Conservation (phyloP, 441 rosid genomes). For the Pelargonium fulgidum region DNA sequence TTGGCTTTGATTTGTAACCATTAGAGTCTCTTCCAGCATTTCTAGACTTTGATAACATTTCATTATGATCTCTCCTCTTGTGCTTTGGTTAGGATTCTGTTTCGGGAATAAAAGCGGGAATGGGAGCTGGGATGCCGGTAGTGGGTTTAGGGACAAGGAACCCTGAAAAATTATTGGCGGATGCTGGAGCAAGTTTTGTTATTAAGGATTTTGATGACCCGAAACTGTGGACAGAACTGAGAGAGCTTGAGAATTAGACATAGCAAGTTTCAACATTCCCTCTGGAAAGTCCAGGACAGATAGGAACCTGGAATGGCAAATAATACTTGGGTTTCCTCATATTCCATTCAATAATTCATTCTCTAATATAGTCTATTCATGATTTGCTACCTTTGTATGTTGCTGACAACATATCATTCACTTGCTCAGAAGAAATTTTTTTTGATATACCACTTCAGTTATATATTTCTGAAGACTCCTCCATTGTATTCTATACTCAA, state of each 20-base stretch:
- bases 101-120: conserved; percentile 25
- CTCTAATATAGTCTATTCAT: too few relatives aligned
- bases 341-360: too few relatives aligned
- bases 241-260: conserved; percentile 10
- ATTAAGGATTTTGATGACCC: conserved; percentile 22
- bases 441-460: too few relatives aligned
- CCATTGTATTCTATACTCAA: too few relatives aligned
- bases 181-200: conserved; percentile 20
- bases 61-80: neutral
- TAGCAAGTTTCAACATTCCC: too few relatives aligned
- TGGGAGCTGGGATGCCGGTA: conserved; percentile 28
- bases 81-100: conserved; percentile 20
- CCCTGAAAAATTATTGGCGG: conserved; percentile 14
- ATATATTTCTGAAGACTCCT: too few relatives aligned
- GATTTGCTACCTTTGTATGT: too few relatives aligned
- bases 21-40: neutral
- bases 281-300: too few relatives aligned
- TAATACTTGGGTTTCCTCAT: too few relatives aligned
- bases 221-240: conserved; percentile 21
- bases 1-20: neutral
- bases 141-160: conserved; percentile 23
- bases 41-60: neutral
- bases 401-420: too few relatives aligned
- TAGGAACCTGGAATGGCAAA: too few relatives aligned
- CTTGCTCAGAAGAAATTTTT: too few relatives aligned